A percentile compares a stretch with the other conserved stretches of the same genome.
phyloP scores from a whole-genome alignment of 495 filamentous ascomycete species.

The Tuber calosporum region DNA sequence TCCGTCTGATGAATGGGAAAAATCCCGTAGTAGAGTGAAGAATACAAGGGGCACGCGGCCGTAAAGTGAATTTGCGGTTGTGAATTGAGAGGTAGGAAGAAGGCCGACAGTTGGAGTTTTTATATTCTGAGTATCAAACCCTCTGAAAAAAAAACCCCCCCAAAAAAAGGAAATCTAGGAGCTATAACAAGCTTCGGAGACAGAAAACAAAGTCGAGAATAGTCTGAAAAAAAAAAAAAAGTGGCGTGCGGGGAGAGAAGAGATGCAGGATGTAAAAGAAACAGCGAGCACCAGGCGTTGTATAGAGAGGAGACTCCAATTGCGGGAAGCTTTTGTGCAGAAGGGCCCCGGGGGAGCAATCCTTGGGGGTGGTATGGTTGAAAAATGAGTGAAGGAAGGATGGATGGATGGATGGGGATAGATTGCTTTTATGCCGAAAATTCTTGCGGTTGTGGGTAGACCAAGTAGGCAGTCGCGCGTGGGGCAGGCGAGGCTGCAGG shows the following conservation, averaged over 20 bases:
- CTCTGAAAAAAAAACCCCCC: neutral
- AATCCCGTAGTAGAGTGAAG: neutral
- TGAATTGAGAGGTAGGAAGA: neutral
- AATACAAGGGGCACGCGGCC: neutral
- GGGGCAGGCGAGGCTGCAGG: neutral
- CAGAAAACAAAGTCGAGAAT: neutral
- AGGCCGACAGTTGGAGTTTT: neutral
- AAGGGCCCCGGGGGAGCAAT: neutral
- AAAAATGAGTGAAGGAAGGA: neutral
- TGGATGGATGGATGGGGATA: too few species aligned
- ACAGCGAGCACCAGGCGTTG: neutral
- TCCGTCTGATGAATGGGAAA: neutral
- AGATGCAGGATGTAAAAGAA: neutral
- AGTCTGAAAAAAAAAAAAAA: neutral
- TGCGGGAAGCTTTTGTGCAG: neutral
- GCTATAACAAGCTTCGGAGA: neutral
- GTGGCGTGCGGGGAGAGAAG: neutral
- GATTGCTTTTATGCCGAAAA: neutral
- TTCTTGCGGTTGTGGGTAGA: neutral
- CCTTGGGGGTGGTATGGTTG: neutral
- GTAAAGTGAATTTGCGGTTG: neutral
- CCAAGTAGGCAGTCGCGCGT: neutral
- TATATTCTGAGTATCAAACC: neutral
- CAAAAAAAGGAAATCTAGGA: neutral
- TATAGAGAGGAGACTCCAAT: neutral